These are phyloP conservation scores for Yarrowia sp. DNA, from an alignment of 805 yeast species.

Conservation along the genomic window DNA sequence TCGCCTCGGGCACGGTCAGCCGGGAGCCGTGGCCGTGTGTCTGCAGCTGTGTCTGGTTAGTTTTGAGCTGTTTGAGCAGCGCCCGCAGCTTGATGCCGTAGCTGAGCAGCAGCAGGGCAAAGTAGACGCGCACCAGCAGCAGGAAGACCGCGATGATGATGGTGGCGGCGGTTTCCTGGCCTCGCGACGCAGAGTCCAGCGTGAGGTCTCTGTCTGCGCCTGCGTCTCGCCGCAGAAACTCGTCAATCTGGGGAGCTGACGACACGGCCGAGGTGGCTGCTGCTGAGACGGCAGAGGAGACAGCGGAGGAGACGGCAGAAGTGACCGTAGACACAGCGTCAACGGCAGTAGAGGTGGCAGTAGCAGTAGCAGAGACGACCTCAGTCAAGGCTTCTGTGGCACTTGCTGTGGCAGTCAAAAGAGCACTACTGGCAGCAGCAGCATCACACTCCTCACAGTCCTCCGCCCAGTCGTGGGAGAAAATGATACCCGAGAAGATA, in stretches of 20 bases:
- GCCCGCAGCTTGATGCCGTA: constrained; percentile 48
- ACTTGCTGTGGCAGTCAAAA: not conserved
- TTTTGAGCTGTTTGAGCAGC: constrained; percentile 34
- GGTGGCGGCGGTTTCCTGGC: constrained; percentile 53
- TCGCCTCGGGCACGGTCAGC: constrained; percentile 28
- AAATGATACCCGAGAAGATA: constrained; percentile 8
- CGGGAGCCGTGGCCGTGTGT: constrained; percentile 29
- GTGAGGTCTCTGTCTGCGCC: constrained; percentile 23
- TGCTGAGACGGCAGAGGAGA: not conserved
- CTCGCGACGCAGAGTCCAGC: constrained; percentile 43
- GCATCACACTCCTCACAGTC: constrained; percentile 15
- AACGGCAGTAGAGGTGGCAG: not conserved
- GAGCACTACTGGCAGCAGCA: too few species aligned
- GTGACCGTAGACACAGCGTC: not conserved
- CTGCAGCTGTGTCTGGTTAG: constrained; percentile 38
- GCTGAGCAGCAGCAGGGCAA: constrained; percentile 60
- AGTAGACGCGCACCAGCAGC: constrained; percentile 58
- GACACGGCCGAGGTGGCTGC: not conserved
- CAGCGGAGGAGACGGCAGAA: not conserved
- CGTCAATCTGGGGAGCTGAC: too few species aligned
- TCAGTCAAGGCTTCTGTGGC: not conserved
- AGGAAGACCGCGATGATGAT: constrained; percentile 57
- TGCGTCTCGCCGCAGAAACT: not conserved
- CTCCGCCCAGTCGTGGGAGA: constrained; percentile 28
- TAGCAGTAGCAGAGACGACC: not conserved